Conservation (phyloP, 768 basidiomycete genomes). For the Mycena kentingensis region DNA sequence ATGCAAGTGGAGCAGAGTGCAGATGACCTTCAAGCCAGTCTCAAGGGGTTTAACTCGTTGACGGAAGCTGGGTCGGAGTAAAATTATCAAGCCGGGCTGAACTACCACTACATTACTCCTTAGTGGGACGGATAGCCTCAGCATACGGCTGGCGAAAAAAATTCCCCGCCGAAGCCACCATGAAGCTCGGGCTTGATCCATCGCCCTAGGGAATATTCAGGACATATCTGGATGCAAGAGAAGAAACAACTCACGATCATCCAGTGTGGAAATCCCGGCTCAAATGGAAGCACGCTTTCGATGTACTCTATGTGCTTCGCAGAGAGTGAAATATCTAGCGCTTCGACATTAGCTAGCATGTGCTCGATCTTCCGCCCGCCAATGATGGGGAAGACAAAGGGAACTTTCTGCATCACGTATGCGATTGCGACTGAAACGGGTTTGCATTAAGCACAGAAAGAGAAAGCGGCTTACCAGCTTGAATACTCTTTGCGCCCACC, state of each 20-base stretch:
- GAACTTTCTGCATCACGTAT: slow-evolving; percentile 31
- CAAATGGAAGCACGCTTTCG: slow-evolving; percentile 28
- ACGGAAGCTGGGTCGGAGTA: no score
- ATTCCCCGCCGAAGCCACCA: no score
- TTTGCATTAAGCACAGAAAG: slow-evolving; percentile 5
- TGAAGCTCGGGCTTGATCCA: no score
- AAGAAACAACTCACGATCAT: neutral
- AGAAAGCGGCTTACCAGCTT: slow-evolving; percentile 37
- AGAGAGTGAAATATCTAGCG: slow-evolving; percentile 39
- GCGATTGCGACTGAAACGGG: slow-evolving; percentile 26
- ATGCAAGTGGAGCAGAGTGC: no score
- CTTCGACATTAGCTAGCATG: slow-evolving; percentile 36
- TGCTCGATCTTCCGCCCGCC: slow-evolving; percentile 27
- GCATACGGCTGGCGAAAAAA: no score
- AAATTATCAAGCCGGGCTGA: no score
- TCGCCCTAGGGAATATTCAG: no score
- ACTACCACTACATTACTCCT: no score
- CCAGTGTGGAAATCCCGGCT: neutral
- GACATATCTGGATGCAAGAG: no score
- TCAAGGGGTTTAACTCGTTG: no score
- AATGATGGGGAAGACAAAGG: slow-evolving; percentile 28
- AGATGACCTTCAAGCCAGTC: no score
- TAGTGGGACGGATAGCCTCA: no score
- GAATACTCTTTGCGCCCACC: slow-evolving; percentile 49
- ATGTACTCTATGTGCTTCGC: slow-evolving; percentile 38